phyloP scores from a whole-genome alignment of 768 basidiomycete species.

The Gelatoporia subvermispora region DNA sequence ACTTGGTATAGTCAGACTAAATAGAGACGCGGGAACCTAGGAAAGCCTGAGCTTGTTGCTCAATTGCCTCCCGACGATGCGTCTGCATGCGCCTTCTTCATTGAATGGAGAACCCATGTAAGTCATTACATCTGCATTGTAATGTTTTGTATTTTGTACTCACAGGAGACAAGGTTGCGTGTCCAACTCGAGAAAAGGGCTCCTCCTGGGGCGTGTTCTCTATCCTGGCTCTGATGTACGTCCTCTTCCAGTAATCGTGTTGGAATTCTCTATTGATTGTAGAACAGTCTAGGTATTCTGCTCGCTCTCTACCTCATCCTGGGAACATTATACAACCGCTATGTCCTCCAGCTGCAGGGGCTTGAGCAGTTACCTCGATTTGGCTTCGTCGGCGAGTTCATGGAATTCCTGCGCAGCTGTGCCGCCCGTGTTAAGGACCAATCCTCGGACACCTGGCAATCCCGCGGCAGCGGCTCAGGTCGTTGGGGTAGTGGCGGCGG shows the following conservation, averaged over 20 bases:
- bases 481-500: constrained; percentile 12
- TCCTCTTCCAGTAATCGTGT: constrained; percentile 8
- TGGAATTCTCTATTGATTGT: too few species aligned
- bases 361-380: constrained; percentile 66
- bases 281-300: constrained; percentile 46
- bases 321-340: constrained; percentile 75
- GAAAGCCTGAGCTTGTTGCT: constrained; percentile 52
- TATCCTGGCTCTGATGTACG: constrained; percentile 57
- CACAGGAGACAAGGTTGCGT: constrained; percentile 51
- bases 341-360: constrained; percentile 66
- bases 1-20: not conserved
- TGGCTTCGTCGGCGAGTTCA: constrained; percentile 20
- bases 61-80: constrained; percentile 68
- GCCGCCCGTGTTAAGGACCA: constrained; percentile 15
- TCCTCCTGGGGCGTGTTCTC: constrained; percentile 48
- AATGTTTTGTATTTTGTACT: not conserved
- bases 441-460: constrained; percentile 18
- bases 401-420: constrained; percentile 18
- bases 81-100: constrained; percentile 66
- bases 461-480: constrained; percentile 16
- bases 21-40: constrained; percentile 18
- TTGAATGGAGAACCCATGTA: constrained; percentile 76
- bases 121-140: not conserved
- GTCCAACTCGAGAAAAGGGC: constrained; percentile 58
- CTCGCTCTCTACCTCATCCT: constrained; percentile 61